Evolutionary conservation across 1,284 basidiomycete genomes (phyloP).

Genomic region (Phylloboletellus chloephorus): DNA sequence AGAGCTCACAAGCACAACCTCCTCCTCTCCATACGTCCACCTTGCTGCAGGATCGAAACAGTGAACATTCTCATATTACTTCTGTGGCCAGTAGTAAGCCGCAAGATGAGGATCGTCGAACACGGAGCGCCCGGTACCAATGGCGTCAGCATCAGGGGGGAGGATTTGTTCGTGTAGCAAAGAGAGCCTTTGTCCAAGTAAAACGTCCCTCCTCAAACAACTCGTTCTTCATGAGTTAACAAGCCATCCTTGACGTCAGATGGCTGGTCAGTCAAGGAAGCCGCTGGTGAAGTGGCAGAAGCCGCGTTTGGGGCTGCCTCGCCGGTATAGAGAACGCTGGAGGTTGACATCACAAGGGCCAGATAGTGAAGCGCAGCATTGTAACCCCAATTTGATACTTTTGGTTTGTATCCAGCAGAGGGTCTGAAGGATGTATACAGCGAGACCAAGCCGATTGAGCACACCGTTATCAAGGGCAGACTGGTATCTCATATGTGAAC

Average conservation of each 20-base stretch:
- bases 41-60: slow-evolving; percentile 61
- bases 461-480: background rate
- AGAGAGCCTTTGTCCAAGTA: slow-evolving; percentile 1
- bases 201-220: slow-evolving; percentile 2
- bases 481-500: background rate
- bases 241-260: background rate
- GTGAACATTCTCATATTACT: slow-evolving; percentile 56
- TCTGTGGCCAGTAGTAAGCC: slow-evolving; percentile 50
- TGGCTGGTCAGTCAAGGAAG: background rate
- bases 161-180: slow-evolving; percentile 1
- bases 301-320: background rate
- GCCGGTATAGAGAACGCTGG: background rate
- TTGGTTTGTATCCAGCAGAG: background rate
- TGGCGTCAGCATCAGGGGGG: slow-evolving; percentile 1
- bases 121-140: slow-evolving; percentile 41
- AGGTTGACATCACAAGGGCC: background rate
- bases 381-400: background rate
- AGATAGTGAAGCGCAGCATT: background rate
- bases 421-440: too few species aligned
- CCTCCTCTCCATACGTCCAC: slow-evolving; percentile 68
- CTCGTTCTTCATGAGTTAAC: background rate
- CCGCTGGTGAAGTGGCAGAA: background rate
- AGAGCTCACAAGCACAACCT: slow-evolving; percentile 30
- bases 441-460: too few species aligned
- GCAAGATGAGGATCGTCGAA: slow-evolving; percentile 52